phyloP scores from a whole-genome alignment of 202 grass and related monocot species.

The Sporobolus alterniflorus region DNA sequence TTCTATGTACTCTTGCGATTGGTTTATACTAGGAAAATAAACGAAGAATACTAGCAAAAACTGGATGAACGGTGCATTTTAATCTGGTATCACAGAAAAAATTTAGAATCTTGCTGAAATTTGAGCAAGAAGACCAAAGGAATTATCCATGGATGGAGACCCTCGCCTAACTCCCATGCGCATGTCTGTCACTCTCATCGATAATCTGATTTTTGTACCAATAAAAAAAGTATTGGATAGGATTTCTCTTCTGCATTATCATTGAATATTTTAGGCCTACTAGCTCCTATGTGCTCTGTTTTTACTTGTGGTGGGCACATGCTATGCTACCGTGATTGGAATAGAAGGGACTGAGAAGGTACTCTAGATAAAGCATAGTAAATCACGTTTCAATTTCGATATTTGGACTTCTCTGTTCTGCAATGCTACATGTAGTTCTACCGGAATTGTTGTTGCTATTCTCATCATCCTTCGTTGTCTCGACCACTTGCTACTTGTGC shows the following conservation, averaged over 20 bases:
- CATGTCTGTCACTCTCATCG: conserved; percentile 48
- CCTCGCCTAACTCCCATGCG: conserved; percentile 31
- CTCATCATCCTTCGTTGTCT: neutral
- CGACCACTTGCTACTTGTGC: neutral
- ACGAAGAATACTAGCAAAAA: too few species aligned
- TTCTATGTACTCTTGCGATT: too few species aligned
- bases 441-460: neutral
- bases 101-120: neutral
- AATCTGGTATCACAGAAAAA: too few species aligned
- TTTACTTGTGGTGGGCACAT: neutral
- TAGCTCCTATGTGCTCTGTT: neutral
- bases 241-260: neutral
- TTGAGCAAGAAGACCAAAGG: neutral
- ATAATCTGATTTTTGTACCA: neutral
- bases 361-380: neutral
- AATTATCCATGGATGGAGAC: neutral
- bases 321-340: neutral
- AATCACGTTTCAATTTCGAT: neutral
- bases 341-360: neutral
- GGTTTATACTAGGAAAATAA: too few species aligned
- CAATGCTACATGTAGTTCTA: too few species aligned
- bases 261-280: neutral
- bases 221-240: neutral
- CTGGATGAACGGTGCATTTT: too few species aligned
- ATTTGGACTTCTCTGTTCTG: neutral